Base-by-base conservation (phyloP, 2,329 filamentous ascomycete species). In the Pseudogymnoascus sp. region DNA sequence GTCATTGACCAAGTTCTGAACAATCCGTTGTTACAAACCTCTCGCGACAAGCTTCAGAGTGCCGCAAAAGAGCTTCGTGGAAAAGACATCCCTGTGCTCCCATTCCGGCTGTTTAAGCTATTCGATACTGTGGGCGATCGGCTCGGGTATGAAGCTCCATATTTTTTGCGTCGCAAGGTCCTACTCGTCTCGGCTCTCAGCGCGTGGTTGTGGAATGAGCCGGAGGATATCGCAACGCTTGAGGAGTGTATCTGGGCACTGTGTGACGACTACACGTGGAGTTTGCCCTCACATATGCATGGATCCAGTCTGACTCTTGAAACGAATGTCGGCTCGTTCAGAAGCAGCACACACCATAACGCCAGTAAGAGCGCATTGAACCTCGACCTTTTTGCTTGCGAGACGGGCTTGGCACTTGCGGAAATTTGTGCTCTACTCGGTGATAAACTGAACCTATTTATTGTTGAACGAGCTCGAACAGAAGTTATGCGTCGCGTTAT, bases 261-360 rank as follows among this genome's bases (percentile, higher is more conserved):
- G 9, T 53, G 43, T 33, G 43, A 53, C 43, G 43, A 53, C 43
- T 53, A 53, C n/a, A 53, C 43, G n/a, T 53, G 43, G 43, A 53
- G 43, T 53, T 15, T 53, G 25, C 43, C 43, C 12, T 53, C 43
- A 11, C 43, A 53, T 18, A 53, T 53, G 43, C 43, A 53, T 9
- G 43, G 43, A 15, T 53, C 43, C n/a, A 53, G 43, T n/a, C 4
- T 53, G 12, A 30, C 43, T 1, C 12, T 53, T 11, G 43, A 30
- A 33, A 53, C 8, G n/a, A 53, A 18, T 3, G n/a, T 6, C 2
- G n/a, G 43, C n/a, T 53, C 15, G 4, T 53, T 25, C n/a, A 33
- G 15, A 8, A 50, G 4, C 8, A 53, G 25, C 43, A 53, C 11
- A 30, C 43, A n/a, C 6, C 43, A n/a, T 14, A 6, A 30, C 12